A percentile compares a stretch with the other conserved stretches of the same genome.
Conservation (phyloP, 306 rosid species). For the Corylus americana region DNA sequence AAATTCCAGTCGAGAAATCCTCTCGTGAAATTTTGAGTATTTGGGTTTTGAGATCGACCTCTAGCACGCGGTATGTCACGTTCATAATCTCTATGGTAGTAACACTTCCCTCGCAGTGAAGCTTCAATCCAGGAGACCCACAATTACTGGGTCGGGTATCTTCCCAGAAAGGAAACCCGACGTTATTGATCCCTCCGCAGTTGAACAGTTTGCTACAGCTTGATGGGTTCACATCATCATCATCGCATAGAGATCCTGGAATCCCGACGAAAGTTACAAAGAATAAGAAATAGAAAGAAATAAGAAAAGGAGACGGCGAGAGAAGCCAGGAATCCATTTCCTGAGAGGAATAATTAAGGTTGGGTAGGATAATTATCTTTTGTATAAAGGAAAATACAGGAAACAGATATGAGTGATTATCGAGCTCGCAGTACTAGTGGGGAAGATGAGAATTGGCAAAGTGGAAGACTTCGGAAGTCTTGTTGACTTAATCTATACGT, state of each 20-base stretch:
- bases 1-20: constrained; percentile 26
- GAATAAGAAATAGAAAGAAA: constrained; percentile 16
- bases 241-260: constrained; percentile 26
- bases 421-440: not conserved
- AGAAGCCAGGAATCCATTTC: constrained; percentile 31
- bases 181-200: constrained; percentile 25
- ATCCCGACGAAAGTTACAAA: constrained; percentile 7
- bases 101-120: constrained; percentile 23
- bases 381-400: not conserved
- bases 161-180: constrained; percentile 53
- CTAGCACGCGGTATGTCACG: constrained; percentile 34
- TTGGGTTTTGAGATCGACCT: not conserved
- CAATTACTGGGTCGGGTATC: constrained; percentile 30
- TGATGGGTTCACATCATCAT: not conserved
- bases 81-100: constrained; percentile 34
- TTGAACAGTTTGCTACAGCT: constrained; percentile 19
- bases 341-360: not conserved
- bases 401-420: not conserved
- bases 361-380: not conserved
- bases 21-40: constrained; percentile 42
- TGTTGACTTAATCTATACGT: not conserved
- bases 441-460: not conserved
- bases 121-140: constrained; percentile 41
- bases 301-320: constrained; percentile 7
- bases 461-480: not conserved